Evolutionary conservation across 2,329 filamentous ascomycete genomes (phyloP).

Genomic region (Xylaria sp.): DNA sequence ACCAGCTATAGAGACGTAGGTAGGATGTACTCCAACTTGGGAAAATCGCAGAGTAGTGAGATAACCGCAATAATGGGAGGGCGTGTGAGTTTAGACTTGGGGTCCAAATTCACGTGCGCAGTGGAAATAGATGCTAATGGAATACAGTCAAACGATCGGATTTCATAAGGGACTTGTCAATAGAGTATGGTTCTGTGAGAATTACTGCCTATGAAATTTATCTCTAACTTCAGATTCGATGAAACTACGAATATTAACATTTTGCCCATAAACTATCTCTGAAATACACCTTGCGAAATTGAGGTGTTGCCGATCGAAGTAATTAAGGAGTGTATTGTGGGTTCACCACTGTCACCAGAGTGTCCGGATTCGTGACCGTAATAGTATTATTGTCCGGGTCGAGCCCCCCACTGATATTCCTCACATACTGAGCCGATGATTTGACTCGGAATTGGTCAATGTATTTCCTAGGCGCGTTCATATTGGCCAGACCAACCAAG

Average conservation of each 20-base stretch:
- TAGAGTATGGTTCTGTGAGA: neutral
- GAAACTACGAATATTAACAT: neutral
- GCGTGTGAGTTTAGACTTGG: too few relatives aligned
- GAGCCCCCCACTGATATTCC: neutral
- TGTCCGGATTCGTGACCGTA: conserved; percentile 14
- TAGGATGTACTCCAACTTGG: too few relatives aligned
- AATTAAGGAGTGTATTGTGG: neutral
- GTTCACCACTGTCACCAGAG: conserved; percentile 13
- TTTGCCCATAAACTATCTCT: neutral
- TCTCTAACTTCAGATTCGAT: neutral
- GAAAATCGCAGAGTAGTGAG: too few relatives aligned
- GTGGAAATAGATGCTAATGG: too few relatives aligned
- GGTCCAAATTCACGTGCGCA: too few relatives aligned
- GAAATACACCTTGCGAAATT: neutral
- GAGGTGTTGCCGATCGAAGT: neutral
- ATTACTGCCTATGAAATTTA: neutral
- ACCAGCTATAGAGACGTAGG: too few relatives aligned
- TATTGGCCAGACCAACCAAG: conserved; percentile 3
- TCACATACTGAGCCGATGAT: conserved; percentile 18
- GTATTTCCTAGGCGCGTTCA: conserved; percentile 3
- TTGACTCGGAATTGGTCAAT: conserved; percentile 18
- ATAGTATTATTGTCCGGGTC: conserved; percentile 14
- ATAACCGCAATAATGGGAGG: too few relatives aligned
- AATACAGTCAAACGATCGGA: too few relatives aligned
- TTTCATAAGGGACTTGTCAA: neutral